Evolutionary conservation across 441 rosid species (phyloP), one percentile per base, ranked within the genome.

Genomic region (Melastoma candidum): DNA sequence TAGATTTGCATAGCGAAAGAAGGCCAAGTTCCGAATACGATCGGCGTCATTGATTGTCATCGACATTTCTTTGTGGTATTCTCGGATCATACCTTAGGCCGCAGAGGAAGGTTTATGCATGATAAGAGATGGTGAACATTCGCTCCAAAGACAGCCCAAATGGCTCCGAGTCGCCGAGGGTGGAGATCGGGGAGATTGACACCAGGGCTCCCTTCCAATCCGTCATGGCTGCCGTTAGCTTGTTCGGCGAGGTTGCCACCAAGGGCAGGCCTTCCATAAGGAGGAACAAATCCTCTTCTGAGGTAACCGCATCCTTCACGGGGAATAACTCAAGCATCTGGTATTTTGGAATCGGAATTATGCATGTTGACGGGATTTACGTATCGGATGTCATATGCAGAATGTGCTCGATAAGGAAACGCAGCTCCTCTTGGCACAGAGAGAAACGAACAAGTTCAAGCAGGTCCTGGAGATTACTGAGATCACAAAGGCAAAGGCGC

Each of bases 111-210:
- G 3, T 29, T 6, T 17, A 17, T 17, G 22, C 22, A 17, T 29
- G 36, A 6, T 44, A 29, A 58, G 47, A 43, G 50, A 79, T 71
- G 78, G 67, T 64, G 57, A 68, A 65, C 48, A 41, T 72, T 45
- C 55, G 69, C 5, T 44, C 39, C 25, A 14, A 46, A 4, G 62
- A 56, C 11, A 11, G 60, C 46, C 77, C 66, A 6, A 29, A 29
- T 6, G 7, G 36, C 0, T 10, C 12, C 6, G 68, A 51, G 25
- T 74, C 81, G 48, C 81, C 79, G 0, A 80, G 65, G 68, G 76
- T 64, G 10, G 97, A 82, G 79, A 78, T 87, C 1, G 95, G 97
- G 49, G 97, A 90, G 77, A 90, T 87, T 53, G 97, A 90, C 73
- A 90, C 97, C 3, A 70, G 85, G 66, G 90, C 92, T 32, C 97